Base-by-base conservation (phyloP, 306 rosid genomes). In the Quercus mongolica region DNA sequence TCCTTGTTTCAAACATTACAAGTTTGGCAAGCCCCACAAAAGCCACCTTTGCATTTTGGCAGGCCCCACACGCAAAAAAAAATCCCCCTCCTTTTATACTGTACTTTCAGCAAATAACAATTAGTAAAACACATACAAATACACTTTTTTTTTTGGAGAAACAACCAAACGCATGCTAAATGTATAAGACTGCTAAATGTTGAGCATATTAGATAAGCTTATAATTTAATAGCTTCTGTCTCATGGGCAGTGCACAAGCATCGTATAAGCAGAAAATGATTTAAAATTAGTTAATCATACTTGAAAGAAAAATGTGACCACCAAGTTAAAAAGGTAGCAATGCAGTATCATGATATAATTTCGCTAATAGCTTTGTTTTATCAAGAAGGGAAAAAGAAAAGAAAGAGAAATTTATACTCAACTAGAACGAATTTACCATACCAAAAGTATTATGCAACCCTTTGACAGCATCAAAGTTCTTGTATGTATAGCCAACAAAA, bases 401-500 rank as follows among this genome's bases (percentile, higher is more conserved):
- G 5, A 41, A 2, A 5, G 72, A 46, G 69, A 58, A 49, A 74
- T 12, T 62, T 77, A 26, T 74, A 69, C 77, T 54, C 30, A 3
- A 28, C 74, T 74, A 57, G 75, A 75, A 67, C 41, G 17, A 57
- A 83, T 33, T 85, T 62, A 44, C 46, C 83, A 19, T 86, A 94
- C 98, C 97, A 58, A 56, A 21, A 73, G 97, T 82, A 49, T 67
- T 93, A 51, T 7, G 86, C 49, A 73, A 76, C 59, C 97, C 97
- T 82, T 92, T 92, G 81, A 92, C 87, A 65, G 97, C 98, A 28
- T 94, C 97, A 76, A 94, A 94, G 69, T 94, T 91, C 88, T 94
- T 94, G 83, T 92, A 94, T 41, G 98, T 92, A 85, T 94, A 94
- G 69, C 98, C 98, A 86, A 94, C 98, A 84, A 94, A 94, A 87